Conservation (phyloP, 768 basidiomycete species). For the Serendipita indica region DNA sequence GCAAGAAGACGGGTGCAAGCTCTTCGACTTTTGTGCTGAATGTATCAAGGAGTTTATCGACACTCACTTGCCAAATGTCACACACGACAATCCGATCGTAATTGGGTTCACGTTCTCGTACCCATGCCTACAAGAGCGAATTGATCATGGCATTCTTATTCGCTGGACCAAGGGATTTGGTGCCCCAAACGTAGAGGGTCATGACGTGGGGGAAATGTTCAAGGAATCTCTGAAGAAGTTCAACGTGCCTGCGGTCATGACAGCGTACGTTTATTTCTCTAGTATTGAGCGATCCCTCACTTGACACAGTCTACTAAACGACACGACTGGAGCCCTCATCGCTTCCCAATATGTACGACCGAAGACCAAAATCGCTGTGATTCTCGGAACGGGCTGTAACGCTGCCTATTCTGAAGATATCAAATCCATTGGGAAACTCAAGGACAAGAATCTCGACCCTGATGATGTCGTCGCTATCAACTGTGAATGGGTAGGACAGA, state of each 20-base stretch:
- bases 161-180: conserved; percentile 99
- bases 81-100: not conserved
- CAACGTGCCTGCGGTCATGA: conserved; percentile 25
- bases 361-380: conserved; percentile 80
- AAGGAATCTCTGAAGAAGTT: conserved; percentile 59
- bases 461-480: conserved; percentile 81
- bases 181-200: conserved; percentile 77
- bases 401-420: conserved; percentile 95
- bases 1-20: conserved; percentile 84
- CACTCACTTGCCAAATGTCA: conserved; percentile 35
- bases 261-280: not conserved
- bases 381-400: conserved; percentile 97
- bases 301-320: conserved; percentile 67
- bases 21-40: conserved; percentile 97
- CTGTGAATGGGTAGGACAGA: conserved; percentile 75
- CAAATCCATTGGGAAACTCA: conserved; percentile 72
- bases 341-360: conserved; percentile 94
- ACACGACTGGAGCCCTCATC: conserved; percentile 95
- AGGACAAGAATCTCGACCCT: conserved; percentile 49
- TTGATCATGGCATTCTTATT: conserved; percentile 87
- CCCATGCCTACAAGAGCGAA: conserved; percentile 81
- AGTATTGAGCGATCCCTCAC: conserved; percentile 77
- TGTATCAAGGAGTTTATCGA: conserved; percentile 81
- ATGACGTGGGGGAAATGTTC: conserved; percentile 91
- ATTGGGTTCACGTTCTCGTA: conserved; percentile 58